Evolutionary conservation across 345 rosid species (phyloP).

Genomic region (Linum usitatissimum): DNA sequence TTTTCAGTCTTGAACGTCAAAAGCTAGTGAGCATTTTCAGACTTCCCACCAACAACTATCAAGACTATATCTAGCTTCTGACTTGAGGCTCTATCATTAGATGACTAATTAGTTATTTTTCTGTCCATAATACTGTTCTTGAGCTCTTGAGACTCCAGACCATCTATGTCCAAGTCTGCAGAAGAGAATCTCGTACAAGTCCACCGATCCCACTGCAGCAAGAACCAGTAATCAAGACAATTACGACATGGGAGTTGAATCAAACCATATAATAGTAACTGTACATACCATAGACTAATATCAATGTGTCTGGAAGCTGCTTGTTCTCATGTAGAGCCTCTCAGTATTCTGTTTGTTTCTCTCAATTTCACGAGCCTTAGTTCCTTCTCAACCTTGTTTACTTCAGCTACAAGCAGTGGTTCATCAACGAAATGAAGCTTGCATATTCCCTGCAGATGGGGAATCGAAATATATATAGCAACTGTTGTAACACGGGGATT

Average conservation of each 20-base stretch:
- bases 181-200: background rate
- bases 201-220: constrained; percentile 17
- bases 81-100: no score
- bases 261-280: no score
- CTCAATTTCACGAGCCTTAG: constrained; percentile 5
- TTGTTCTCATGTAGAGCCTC: constrained; percentile 6
- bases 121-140: background rate
- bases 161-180: background rate
- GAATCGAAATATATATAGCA: no score
- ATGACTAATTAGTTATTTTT: background rate
- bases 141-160: background rate
- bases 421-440: constrained; percentile 23
- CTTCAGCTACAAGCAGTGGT: constrained; percentile 11
- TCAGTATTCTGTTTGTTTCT: constrained; percentile 14
- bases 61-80: no score
- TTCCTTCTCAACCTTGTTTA: constrained; percentile 11
- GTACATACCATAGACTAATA: constrained; percentile 3
- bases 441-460: constrained; percentile 21
- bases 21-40: no score
- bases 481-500: background rate
- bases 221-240: background rate
- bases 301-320: background rate
- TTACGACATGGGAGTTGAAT: background rate
- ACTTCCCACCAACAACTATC: no score
- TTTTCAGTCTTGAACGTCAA: no score